Evolutionary conservation across 2,329 filamentous ascomycete species (phyloP).

Genomic region (Seiridium unicorne): DNA sequence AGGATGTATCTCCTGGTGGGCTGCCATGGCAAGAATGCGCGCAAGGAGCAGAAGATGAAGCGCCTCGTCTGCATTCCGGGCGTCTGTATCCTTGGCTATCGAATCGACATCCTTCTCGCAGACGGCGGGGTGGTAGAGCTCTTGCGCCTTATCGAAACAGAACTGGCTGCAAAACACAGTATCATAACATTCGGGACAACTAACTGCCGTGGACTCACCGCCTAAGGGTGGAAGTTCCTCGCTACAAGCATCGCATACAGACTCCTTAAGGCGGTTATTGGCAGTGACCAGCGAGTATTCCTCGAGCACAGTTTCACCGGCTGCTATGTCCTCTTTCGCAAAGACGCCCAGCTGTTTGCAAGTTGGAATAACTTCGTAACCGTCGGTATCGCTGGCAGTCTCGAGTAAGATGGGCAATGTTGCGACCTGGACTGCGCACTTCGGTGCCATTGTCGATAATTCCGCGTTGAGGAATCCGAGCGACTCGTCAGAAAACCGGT

Average conservation of each 20-base stretch:
- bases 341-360: constrained; percentile 86
- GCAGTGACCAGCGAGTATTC: constrained; percentile 88
- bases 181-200: constrained; percentile 61
- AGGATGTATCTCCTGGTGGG: constrained; percentile 59
- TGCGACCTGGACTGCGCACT: constrained; percentile 75
- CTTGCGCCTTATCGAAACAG: constrained; percentile 57
- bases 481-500: constrained; percentile 68
- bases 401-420: constrained; percentile 71
- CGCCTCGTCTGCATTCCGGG: constrained; percentile 57
- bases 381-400: constrained; percentile 48
- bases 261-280: constrained; percentile 82
- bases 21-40: constrained; percentile 61
- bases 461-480: constrained; percentile 70
- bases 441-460: constrained; percentile 69
- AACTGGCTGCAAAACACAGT: constrained; percentile 64
- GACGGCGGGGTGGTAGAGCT: constrained; percentile 62
- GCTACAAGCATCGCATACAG: constrained; percentile 88
- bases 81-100: constrained; percentile 62
- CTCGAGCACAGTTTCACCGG: constrained; percentile 73
- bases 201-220: constrained; percentile 45
- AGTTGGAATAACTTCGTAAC: constrained; percentile 51
- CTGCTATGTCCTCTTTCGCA: constrained; percentile 74
- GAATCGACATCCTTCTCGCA: constrained; percentile 67
- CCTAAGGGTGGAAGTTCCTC: constrained; percentile 63
- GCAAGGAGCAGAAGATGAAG: constrained; percentile 63